Base-by-base conservation (phyloP, 177 flowering plant genomes). In the Vitis hybrid region DNA sequence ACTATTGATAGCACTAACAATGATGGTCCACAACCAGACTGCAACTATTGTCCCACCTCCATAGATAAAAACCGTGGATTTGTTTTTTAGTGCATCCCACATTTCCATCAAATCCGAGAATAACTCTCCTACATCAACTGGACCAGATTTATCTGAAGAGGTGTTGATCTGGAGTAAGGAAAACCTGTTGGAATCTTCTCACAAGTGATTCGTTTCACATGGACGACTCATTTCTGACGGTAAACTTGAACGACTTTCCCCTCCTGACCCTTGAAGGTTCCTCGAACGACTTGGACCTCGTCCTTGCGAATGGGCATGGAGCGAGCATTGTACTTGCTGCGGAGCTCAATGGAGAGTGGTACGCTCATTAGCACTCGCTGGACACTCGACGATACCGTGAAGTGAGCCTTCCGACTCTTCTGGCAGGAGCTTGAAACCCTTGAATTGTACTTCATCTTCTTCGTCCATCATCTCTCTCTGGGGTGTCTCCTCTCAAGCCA, bases 21-120 rank as follows among this genome's bases (percentile, higher is more conserved):
- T 64, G 68, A 83, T 76, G 3, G 99, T 86, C 58, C 97, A 88
- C 20, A 95, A 74, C 99, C 99, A 93, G 61, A 95, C 85, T 35
- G 91, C 98, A 71, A 93, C 91, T 58, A 95, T 76, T 7, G 94
- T 93, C 15, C 99, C 99, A 60, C 99, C 92, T 64, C 99, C 98
- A 78, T 94, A 94, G 27, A 90, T 54, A 77, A 94, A 61, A 20
- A 94, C 96, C 0, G 96, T 90, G 13, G 96, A 81, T 82, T 94
- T 94, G 86, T 94, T 89, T 73, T 94, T 97, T 71, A 94, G 73
- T 58, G 84, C 95, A 84, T 94, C 99, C 99, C 99, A 94, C 97
- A 89, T 95, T 75, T 79, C 93, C 78, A 93, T 93, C 74, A 95
- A 84, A 77, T 93, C 98, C 4, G 83, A 65, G 35, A 91, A 77